These are phyloP conservation scores for Dothiorella sarmentorum DNA, from an alignment of 2,329 filamentous ascomycete species.

Conservation along the genomic window DNA sequence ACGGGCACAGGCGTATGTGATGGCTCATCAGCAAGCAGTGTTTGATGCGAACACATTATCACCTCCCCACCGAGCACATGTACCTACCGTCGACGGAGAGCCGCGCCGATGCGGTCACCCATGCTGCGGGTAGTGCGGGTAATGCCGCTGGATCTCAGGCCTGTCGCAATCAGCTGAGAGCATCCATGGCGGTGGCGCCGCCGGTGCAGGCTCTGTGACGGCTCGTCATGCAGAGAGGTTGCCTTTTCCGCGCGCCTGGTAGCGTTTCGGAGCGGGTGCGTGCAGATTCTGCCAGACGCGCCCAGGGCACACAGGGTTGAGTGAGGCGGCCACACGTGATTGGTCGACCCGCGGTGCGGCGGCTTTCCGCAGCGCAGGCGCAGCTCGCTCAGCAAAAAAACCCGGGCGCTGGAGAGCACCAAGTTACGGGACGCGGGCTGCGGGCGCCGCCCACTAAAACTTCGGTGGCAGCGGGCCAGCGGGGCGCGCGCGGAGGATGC, in stretches of 20 bases:
- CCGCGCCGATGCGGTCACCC: conserved; percentile 15
- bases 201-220: conserved; percentile 4
- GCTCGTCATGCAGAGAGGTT: conserved; percentile 14
- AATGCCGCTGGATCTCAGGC: conserved; percentile 15
- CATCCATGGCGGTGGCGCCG: conserved; percentile 16
- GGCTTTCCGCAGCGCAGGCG: too few species aligned
- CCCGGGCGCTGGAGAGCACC: not conserved
- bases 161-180: conserved; percentile 15
- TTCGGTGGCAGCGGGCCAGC: conserved; percentile 2
- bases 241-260: conserved; percentile 11
- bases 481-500: not conserved
- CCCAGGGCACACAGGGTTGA: too few species aligned
- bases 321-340: too few species aligned
- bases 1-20: conserved; percentile 8
- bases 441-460: too few species aligned
- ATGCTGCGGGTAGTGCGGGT: conserved; percentile 17
- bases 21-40: not conserved
- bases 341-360: too few species aligned
- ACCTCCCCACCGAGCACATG: not conserved
- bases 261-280: conserved; percentile 14
- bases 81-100: conserved; percentile 14
- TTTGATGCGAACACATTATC: conserved; percentile 3
- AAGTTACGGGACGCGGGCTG: not conserved
- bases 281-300: conserved; percentile 14
- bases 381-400: not conserved